Conservation (phyloP, 2,329 filamentous ascomycete species). For the Aphanocladium album region DNA sequence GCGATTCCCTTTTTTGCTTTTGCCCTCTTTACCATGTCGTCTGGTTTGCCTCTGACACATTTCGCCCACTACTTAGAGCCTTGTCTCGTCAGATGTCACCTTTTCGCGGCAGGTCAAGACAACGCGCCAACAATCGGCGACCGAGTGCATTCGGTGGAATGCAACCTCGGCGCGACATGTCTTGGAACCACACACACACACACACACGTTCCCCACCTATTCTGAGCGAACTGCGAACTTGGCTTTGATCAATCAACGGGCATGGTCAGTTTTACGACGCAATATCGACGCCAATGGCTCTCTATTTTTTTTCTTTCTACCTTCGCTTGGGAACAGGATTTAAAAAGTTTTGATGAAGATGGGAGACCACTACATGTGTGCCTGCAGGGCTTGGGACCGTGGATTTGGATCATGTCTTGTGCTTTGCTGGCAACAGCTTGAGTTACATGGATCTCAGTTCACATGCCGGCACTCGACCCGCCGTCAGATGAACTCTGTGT, state of each 20-base stretch:
- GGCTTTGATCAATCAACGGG: neutral
- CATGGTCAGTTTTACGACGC: neutral
- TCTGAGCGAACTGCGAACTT: neutral
- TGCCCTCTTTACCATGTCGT: neutral
- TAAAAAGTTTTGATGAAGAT: slow-evolving; percentile 3
- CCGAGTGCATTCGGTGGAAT: slow-evolving; percentile 24
- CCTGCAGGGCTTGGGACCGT: neutral
- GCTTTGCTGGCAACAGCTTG: slow-evolving; percentile 10
- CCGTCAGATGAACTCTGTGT: neutral
- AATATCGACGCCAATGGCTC: neutral
- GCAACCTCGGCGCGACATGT: slow-evolving; percentile 26
- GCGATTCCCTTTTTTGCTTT: slow-evolving; percentile 7
- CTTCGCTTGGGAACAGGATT: slow-evolving; percentile 1
- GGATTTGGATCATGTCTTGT: neutral
- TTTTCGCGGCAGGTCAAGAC: slow-evolving; percentile 11
- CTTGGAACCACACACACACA: slow-evolving; percentile 20
- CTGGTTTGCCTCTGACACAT: neutral
- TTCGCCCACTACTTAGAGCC: slow-evolving; percentile 9
- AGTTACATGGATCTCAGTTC: neutral
- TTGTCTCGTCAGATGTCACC: slow-evolving; percentile 16
- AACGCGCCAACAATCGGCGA: slow-evolving; percentile 17
- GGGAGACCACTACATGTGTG: neutral
- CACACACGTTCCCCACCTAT: neutral
- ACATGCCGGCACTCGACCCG: neutral
- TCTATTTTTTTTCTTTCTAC: neutral